phyloP scores from a whole-genome alignment of 108 stramenopile genomes.

The Mayamaea pseudoterrestris region DNA sequence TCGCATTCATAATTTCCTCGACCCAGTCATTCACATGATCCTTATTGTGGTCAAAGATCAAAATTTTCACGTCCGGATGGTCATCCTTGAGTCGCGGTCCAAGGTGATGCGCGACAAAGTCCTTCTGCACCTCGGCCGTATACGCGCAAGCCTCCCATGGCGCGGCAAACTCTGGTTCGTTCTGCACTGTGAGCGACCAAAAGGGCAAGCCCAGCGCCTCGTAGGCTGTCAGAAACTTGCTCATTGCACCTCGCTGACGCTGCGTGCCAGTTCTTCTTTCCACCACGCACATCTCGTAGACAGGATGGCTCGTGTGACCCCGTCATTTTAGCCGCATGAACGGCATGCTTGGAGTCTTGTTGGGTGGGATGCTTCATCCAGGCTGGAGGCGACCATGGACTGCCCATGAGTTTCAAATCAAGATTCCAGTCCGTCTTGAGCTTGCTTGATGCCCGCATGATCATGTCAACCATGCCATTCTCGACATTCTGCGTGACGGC shows the following conservation, averaged over 20 bases:
- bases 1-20: conserved; percentile 27
- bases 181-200: conserved; percentile 78
- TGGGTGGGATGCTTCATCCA: conserved; percentile 88
- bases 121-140: conserved; percentile 46
- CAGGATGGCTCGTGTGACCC: conserved; percentile 60
- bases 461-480: conserved; percentile 77
- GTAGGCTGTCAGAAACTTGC: conserved; percentile 73
- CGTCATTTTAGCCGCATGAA: conserved; percentile 52
- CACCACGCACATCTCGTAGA: conserved; percentile 58
- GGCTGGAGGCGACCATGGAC: conserved; percentile 89
- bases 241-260: too few species aligned
- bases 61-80: conserved; percentile 76
- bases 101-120: conserved; percentile 81
- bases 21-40: conserved; percentile 81
- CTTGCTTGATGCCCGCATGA: conserved; percentile 33
- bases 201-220: conserved; percentile 43
- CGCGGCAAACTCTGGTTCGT: conserved; percentile 93
- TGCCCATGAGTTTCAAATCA: conserved; percentile 61
- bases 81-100: conserved; percentile 63
- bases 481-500: conserved; percentile 64
- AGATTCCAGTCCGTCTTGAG: conserved; percentile 28
- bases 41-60: conserved; percentile 95
- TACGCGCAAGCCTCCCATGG: conserved; percentile 95
- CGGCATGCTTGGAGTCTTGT: conserved; percentile 16
- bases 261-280: too few species aligned